These are phyloP conservation scores for Apiotrichum sp. DNA, from an alignment of 1,284 basidiomycete genomes.

Conservation along the genomic window DNA sequence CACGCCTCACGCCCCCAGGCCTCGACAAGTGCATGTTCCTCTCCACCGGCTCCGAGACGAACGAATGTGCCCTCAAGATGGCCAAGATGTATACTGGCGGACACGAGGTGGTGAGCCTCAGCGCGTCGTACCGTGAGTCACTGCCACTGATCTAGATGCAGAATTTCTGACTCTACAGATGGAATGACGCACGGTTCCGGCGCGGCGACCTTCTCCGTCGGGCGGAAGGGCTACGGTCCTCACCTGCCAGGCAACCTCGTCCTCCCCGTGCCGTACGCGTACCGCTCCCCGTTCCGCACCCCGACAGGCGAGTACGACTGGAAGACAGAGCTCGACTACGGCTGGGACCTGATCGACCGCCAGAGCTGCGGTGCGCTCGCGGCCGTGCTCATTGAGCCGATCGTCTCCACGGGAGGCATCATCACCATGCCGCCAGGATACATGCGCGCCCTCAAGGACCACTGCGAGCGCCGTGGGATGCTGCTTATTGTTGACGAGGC, in stretches of 20 bases:
- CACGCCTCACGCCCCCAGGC: slow-evolving; percentile 19
- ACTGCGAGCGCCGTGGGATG: slow-evolving; percentile 33
- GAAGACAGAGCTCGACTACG: slow-evolving; percentile 36
- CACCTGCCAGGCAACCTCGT: slow-evolving; percentile 25
- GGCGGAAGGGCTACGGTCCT: slow-evolving; percentile 33
- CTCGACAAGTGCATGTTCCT: slow-evolving; percentile 33
- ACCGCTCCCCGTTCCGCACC: slow-evolving; percentile 30
- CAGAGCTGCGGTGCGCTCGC: slow-evolving; percentile 28
- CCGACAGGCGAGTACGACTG: slow-evolving; percentile 37
- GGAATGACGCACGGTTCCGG: slow-evolving; percentile 35
- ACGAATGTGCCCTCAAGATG: slow-evolving; percentile 35
- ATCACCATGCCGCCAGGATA: slow-evolving; percentile 31
- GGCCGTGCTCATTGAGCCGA: slow-evolving; percentile 48
- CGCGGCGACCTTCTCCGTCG: slow-evolving; percentile 33
- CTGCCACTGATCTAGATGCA: too few relatives aligned
- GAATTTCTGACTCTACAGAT: slow-evolving; percentile 17
- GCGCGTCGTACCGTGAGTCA: slow-evolving; percentile 27
- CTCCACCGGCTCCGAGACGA: slow-evolving; percentile 32
- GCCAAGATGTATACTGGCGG: slow-evolving; percentile 41
- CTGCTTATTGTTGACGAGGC: slow-evolving; percentile 76
- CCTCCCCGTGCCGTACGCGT: slow-evolving; percentile 27
- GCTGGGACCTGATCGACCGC: slow-evolving; percentile 37
- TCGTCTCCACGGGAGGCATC: slow-evolving; percentile 39
- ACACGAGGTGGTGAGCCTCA: slow-evolving; percentile 33
- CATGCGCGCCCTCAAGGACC: slow-evolving; percentile 25